phyloP scores from a whole-genome alignment of 306 rosid genomes.

The Begonia masoniana region DNA sequence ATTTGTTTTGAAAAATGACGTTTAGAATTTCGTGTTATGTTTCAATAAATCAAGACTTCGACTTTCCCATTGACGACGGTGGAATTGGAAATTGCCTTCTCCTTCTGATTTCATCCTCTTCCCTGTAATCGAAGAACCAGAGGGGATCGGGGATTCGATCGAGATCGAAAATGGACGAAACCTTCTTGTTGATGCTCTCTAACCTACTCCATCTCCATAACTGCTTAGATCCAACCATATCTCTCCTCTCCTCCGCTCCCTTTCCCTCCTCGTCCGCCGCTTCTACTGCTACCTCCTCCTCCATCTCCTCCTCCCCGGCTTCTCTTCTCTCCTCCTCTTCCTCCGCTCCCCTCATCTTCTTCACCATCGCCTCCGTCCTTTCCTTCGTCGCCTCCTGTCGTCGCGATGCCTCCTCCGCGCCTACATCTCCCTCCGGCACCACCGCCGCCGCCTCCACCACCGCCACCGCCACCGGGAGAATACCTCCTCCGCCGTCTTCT shows the following conservation, averaged over 20 bases:
- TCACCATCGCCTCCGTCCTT: conserved; percentile 87
- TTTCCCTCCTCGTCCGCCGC: conserved; percentile 33
- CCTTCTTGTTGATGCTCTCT: conserved; percentile 65
- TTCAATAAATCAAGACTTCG: no score
- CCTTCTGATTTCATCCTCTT: no score
- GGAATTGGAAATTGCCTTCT: no score
- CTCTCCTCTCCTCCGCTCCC: conserved; percentile 42
- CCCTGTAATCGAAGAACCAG: no score
- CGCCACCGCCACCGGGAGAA: conserved; percentile 4
- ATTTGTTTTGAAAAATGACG: no score
- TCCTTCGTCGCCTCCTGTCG: conserved; percentile 72
- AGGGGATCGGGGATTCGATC: no score
- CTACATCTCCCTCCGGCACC: conserved; percentile 13
- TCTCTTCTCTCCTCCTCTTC: conserved; percentile 72
- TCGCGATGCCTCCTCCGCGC: conserved; percentile 12
- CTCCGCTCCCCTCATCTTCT: conserved; percentile 87
- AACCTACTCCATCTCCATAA: conserved; percentile 89
- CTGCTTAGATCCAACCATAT: conserved; percentile 71
- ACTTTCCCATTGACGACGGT: no score
- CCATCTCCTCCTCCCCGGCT: conserved; percentile 23
- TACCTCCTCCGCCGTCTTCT: conserved; percentile 7
- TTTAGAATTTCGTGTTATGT: no score
- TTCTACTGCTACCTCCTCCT: conserved; percentile 5
- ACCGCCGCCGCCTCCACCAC: conserved; percentile 4
- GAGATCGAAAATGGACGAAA: conserved; percentile 43